Evolutionary conservation across 2,329 filamentous ascomycete species (phyloP).

Genomic region (Aurifilum marmelostoma): DNA sequence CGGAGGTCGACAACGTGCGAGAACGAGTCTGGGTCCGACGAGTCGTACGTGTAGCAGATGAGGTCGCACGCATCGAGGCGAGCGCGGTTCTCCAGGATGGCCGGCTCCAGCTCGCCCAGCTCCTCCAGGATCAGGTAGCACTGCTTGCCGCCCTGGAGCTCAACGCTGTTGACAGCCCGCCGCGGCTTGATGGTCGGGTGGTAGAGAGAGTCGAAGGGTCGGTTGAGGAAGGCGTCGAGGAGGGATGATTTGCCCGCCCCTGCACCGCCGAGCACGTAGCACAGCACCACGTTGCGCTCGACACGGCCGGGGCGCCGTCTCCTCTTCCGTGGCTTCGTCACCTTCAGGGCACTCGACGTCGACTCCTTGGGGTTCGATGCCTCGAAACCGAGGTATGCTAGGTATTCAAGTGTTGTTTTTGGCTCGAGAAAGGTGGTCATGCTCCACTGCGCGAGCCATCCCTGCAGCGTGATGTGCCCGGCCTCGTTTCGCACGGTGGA

Average conservation of each 20-base stretch:
- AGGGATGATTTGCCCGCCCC: slow-evolving; percentile 90
- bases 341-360: slow-evolving; percentile 82
- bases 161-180: slow-evolving; percentile 93
- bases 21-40: slow-evolving; percentile 94
- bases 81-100: slow-evolving; percentile 86
- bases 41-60: slow-evolving; percentile 95
- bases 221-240: slow-evolving; percentile 86
- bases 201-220: slow-evolving; percentile 82
- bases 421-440: slow-evolving; percentile 99
- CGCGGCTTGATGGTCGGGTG: slow-evolving; percentile 94
- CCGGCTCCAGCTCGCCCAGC: slow-evolving; percentile 91
- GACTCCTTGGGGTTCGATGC: slow-evolving; percentile 74
- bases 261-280: slow-evolving; percentile 85
- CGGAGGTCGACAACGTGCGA: slow-evolving; percentile 85
- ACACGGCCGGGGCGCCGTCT: slow-evolving; percentile 81
- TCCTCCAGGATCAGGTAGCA: slow-evolving; percentile 96
- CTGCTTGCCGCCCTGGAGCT: slow-evolving; percentile 93
- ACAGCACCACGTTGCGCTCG: slow-evolving; percentile 91
- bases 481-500: slow-evolving; percentile 95
- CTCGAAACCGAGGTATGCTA: slow-evolving; percentile 95
- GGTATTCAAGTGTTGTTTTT: slow-evolving; percentile 91
- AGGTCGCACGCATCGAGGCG: slow-evolving; percentile 94
- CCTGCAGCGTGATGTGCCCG: slow-evolving; percentile 92
- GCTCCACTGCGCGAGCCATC: slow-evolving; percentile 98
- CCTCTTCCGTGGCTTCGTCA: slow-evolving; percentile 89